Base-by-base conservation (phyloP, 768 basidiomycete genomes). In the Crucibulum laeve region DNA sequence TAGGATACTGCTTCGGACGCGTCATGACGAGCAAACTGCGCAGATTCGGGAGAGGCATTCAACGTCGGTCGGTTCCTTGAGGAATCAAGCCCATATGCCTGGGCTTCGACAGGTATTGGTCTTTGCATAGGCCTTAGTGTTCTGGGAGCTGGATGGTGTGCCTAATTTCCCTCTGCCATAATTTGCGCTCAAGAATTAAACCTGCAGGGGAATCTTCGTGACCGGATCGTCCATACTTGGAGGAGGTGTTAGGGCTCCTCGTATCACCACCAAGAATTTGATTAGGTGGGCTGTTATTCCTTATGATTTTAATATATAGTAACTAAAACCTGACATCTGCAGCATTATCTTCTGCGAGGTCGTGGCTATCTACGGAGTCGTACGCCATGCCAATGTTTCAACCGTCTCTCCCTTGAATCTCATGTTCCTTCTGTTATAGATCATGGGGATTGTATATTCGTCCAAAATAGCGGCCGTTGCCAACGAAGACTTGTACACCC, bases 341-440 rank as follows among this genome's bases (percentile, higher is more conserved):
- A 97, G 95, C 53, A 92, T 98, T 71, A 97, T 99, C 58, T 97
- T 98, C 75, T 97, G 95, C 64, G 95, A 98, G 71, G 96, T 97
- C 58, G 94, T 99, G 22, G 96, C 95, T 46, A 98, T 99, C 58
- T 98, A 98, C 68, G 96, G 89, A 45, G 90, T 91, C 41, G 91
- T 93, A 65, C 47, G 87, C 74, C 33, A 15, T 38, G 38, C 14
- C 21, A 37, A 32, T 41, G 26, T 3, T 35, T 36, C 18, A 28
- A n/a, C 11, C 13, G 6, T 28, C 34, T 15, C 22, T 22, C 21
- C 7, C 39, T 34, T 38, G 38, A 22, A 37, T 50, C 17, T 10
- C 26, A 19, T 40, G 18, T 21, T 39, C 21, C 17, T 21, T 35
- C 25, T 34, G 34, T 22, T 7, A 2, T 33, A 91, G 89, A 96